These are phyloP conservation scores for Bertia moriformis DNA, from an alignment of 2,329 filamentous ascomycete genomes.

Conservation along the genomic window DNA sequence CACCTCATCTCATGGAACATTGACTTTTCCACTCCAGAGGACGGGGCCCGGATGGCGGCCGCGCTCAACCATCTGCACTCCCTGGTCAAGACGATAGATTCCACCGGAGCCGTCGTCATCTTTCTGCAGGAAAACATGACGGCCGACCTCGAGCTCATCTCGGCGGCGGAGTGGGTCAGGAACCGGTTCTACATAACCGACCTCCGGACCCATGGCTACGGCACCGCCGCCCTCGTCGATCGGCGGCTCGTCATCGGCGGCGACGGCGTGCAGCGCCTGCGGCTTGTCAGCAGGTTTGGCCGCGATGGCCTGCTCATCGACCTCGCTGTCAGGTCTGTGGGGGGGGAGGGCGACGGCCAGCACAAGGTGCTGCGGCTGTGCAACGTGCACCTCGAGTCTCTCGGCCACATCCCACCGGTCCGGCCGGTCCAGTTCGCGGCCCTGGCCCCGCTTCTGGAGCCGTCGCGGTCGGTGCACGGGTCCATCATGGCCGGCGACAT, in stretches of 20 bases:
- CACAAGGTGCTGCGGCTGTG: slow-evolving; percentile 1
- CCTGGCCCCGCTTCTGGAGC: not conserved
- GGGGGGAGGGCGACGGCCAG: not conserved
- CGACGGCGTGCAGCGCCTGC: not conserved
- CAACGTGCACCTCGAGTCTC: slow-evolving; percentile 1
- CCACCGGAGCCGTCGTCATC: not conserved
- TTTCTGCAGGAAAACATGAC: not conserved
- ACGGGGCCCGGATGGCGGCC: not conserved
- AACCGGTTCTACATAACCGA: not conserved
- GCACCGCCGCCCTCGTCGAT: not conserved
- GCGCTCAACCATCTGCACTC: not conserved
- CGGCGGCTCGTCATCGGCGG: not conserved
- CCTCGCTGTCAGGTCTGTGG: not conserved
- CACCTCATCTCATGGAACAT: slow-evolving; percentile 2
- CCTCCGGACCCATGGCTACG: not conserved
- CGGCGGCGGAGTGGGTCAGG: not conserved
- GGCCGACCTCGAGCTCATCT: not conserved
- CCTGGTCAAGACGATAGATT: not conserved
- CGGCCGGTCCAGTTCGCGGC: slow-evolving; percentile 1
- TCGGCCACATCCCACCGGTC: not conserved
- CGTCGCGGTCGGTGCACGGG: not conserved
- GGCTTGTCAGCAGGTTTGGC: not conserved
- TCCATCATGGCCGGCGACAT: not conserved
- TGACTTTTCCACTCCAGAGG: not conserved
- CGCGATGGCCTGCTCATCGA: not conserved